Base-by-base conservation (phyloP, 2,329 filamentous ascomycete species). In the Alternaria alternata region DNA sequence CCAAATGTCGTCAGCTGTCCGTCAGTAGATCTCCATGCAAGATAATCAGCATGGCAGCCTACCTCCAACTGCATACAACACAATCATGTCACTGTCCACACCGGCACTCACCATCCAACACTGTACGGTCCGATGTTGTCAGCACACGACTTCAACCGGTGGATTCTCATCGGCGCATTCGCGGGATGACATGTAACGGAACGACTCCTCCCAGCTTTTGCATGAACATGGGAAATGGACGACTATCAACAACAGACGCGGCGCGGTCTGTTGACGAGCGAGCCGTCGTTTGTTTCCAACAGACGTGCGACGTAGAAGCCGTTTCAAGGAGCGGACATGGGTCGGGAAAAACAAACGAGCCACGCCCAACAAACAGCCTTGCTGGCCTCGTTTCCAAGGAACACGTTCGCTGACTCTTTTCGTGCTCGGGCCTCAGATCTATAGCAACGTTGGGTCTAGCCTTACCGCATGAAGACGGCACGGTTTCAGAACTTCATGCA, bases 251-350 rank as follows among this genome's bases (percentile, higher is more conserved):
- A 54, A 55, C 57, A 60, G 16, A 62, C 56, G 55, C 58, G 51
- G 57, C 51, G 51, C 47, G 52, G 53, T 34, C 12, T 53, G 22
- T 34, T 59, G 39, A 55, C 51, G 42, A 57, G 57, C 46, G 39
- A 55, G 43, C 39, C 46, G 44, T 46, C 53, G 48, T 62, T 62
- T 60, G 66, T 66, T 68, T 67, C 62, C 57, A 57, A 65, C 65
- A 68, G 47, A 66, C 58, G 67, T 74, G 72, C 71, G 70, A 72
- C 67, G 0, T 36, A 14, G 64, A 54, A 36, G 59, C 51, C 52
- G 72, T 74, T 73, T 75, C 70, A 74, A 70, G 66, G 69, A 62
- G 61, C 43, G 63, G 22, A 30, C 30, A 36, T 32, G 46, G 30
- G 60, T 8, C 39, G 51, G 54, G 62, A 59, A 62, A 68, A 69